Conservation (phyloP, 495 filamentous ascomycete genomes). For the Annulohypoxylon nitens region DNA sequence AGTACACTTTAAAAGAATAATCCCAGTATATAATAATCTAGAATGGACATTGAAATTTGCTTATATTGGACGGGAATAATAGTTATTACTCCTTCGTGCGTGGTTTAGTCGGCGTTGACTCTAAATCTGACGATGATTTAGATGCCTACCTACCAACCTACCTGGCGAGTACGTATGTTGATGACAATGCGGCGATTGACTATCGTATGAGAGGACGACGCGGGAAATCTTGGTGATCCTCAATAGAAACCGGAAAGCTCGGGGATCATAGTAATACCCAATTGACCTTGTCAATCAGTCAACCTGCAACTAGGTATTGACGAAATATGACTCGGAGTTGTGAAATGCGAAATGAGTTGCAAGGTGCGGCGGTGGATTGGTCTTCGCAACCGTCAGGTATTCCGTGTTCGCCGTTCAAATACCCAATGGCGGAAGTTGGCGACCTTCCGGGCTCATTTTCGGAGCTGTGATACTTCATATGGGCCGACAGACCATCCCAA, state of each 20-base stretch:
- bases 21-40: neutral
- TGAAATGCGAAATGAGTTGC: neutral
- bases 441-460: neutral
- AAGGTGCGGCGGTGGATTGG: constrained; percentile 5
- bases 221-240: neutral
- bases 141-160: neutral
- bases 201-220: neutral
- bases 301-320: neutral
- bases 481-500: neutral
- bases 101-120: neutral
- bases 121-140: neutral
- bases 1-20: neutral
- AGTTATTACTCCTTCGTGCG: neutral
- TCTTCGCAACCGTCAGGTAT: neutral
- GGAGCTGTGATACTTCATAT: constrained; percentile 6
- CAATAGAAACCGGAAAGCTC: neutral
- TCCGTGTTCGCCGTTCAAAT: constrained; percentile 4
- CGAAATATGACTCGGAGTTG: neutral
- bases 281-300: neutral
- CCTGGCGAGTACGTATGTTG: neutral
- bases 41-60: neutral
- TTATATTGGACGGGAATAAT: neutral
- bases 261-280: neutral
- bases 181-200: neutral
- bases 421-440: neutral